These are phyloP conservation scores for Pterula multifida DNA, from an alignment of 1,284 basidiomycete species.

Conservation along the genomic window DNA sequence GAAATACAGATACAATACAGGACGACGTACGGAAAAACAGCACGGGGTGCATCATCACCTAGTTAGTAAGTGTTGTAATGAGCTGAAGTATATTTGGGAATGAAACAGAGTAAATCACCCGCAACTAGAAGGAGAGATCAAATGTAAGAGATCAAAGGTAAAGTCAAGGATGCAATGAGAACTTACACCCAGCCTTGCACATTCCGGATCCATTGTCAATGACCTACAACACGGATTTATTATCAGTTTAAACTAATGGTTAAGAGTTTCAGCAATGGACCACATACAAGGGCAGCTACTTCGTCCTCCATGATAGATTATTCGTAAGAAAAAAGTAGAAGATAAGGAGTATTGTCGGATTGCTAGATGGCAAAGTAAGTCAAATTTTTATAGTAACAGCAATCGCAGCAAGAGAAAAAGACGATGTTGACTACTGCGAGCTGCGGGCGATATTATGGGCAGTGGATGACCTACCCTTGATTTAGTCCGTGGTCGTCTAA, in stretches of 20 bases:
- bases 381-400: neutral
- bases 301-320: constrained; percentile 9
- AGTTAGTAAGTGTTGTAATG: neutral
- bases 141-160: neutral
- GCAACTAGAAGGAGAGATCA: constrained; percentile 1
- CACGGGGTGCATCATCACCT: constrained; percentile 1
- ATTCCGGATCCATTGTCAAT: constrained; percentile 15
- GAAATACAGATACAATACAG: neutral
- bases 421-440: neutral
- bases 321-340: neutral
- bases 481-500: neutral
- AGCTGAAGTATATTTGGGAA: neutral
- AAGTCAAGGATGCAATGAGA: neutral
- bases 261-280: neutral
- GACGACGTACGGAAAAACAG: constrained; percentile 1
- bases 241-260: neutral
- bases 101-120: neutral
- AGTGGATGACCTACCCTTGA: neutral
- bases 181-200: constrained; percentile 16
- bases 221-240: constrained; percentile 5
- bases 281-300: constrained; percentile 11
- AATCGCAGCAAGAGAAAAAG: neutral
- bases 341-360: neutral
- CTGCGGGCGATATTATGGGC: neutral
- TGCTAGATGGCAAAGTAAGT: neutral